Base-by-base conservation (phyloP, 306 rosid species). In the Vigna mungo region DNA sequence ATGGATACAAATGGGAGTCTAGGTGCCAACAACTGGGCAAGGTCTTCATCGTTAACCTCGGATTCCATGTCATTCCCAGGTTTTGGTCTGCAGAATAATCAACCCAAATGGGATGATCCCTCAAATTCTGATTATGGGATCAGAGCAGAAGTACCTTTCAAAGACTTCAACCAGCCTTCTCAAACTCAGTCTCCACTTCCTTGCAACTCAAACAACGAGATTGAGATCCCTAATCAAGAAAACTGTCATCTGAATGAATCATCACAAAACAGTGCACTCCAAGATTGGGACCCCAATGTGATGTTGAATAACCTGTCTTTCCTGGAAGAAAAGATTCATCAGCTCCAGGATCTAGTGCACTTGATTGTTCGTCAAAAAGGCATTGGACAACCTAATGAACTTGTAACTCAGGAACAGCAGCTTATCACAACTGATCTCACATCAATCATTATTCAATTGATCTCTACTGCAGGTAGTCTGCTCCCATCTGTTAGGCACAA, bases 391-490 rank as follows among this genome's bases (percentile, higher is more conserved):
- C 84, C 92, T 0, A 82, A 80, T 82, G 96, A 92, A 75, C 81
- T 88, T 46, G 82, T 76, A 15, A 68, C 78, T 68, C 96, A 86
- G 85, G 96, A 90, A 59, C 88, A 87, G 41, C 96, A 93, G 88
- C 96, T 92, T 78, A 67, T 92, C 67, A 89, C 90, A 0, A 89
- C 91, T 17, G 92, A 93, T 79, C 94, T 93, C 49, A 88, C 97
- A 64, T 90, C 97, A 12, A 85, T 93, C 70, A 85, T 93, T 60
- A 86, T 89, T 72, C 97, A 93, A 70, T 76, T 93, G 80, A 88
- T 93, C 82, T 89, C 97, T 30, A 84, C 97, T 15, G 97, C 97
- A 1, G 96, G 97, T 51, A 84, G 87, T 76, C 94, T 93, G 76
- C 92, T 93, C 32, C 97, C 97, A 36, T 85, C 92, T 2, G 88